Evolutionary conservation across 441 rosid genomes (phyloP), one percentile per base, ranked within the genome.

Genomic region (Adansonia gregorii): DNA sequence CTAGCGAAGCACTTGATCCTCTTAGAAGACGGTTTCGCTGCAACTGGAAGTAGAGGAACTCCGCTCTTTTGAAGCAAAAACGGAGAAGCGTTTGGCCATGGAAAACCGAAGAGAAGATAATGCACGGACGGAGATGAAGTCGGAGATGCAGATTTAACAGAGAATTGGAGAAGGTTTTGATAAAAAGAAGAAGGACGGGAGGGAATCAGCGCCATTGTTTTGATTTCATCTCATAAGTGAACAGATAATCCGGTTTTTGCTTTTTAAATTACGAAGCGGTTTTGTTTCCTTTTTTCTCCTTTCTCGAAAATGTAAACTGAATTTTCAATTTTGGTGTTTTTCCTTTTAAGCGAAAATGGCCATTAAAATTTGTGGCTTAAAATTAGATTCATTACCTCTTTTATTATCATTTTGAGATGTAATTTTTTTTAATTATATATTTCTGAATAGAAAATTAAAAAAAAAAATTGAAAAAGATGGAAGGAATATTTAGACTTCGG

Each of bases 1-100:
- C 89, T 87, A 1, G 90, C 83, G 39, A 82, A 81, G 67, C 91
- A 92, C 71, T 84, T 85, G 27, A 87, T 78, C 78, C 82, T 86
- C 76, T 59, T 39, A 55, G n/a, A 88, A 72, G 52, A 83, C 73
- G 46, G 78, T 63, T 77, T 87, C 0, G 80, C 74, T 0, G 86
- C 73, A n/a, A 87, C 82, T 0, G 85, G 83, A 66, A 65, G 48
- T 66, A 83, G 77, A 19, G 85, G 84, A 83, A 83, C 8, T 64
- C 74, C 80, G 79, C 82, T 41, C 19, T 72, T 84, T 41, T 79
- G 82, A 15, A 81, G 78, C 27, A 84, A 72, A 73, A 84, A 68
- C 35, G 81, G 86, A 45, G 87, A 82, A 20, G 88, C 78, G 20
- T 69, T 86, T 56, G 76, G 85, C 73, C 83, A 82, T 59, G 78